Conservation (phyloP, 2,329 filamentous ascomycete species). For the Ceratocystis destructans region DNA sequence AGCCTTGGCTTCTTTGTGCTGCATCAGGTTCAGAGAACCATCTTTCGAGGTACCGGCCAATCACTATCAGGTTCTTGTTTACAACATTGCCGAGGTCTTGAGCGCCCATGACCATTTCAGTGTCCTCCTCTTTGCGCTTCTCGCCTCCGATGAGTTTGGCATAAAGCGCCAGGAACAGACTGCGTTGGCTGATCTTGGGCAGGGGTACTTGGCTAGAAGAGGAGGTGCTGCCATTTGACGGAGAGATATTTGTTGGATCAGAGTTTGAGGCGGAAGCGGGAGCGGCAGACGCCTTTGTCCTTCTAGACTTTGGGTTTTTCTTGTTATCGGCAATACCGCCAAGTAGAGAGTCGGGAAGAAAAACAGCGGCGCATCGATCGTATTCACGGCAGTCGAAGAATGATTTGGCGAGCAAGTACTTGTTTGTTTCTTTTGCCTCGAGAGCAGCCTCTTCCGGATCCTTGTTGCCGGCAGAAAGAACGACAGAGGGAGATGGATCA, state of each 20-base stretch:
- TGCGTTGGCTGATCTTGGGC: slow-evolving; percentile 68
- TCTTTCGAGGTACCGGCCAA: slow-evolving; percentile 61
- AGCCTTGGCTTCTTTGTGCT: slow-evolving; percentile 61
- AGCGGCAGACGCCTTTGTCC: neutral
- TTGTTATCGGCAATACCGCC: slow-evolving; percentile 46
- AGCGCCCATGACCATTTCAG: slow-evolving; percentile 92
- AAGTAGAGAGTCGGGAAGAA: slow-evolving; percentile 68
- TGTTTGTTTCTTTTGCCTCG: slow-evolving; percentile 66
- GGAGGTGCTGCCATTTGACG: slow-evolving; percentile 19
- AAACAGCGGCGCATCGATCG: slow-evolving; percentile 81
- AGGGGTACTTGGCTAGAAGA: slow-evolving; percentile 26
- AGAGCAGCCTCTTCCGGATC: slow-evolving; percentile 61
- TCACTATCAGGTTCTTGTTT: slow-evolving; percentile 70
- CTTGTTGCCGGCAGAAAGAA: slow-evolving; percentile 39
- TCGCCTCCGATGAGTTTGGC: slow-evolving; percentile 87
- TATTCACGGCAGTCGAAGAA: slow-evolving; percentile 93
- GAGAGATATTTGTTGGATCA: slow-evolving; percentile 21
- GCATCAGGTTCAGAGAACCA: slow-evolving; percentile 63
- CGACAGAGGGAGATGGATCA: slow-evolving; percentile 29
- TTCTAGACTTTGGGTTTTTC: slow-evolving; percentile 27
- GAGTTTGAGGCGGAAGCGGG: neutral
- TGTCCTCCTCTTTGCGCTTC: slow-evolving; percentile 91
- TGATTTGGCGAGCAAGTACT: slow-evolving; percentile 80
- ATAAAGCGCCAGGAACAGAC: slow-evolving; percentile 81
- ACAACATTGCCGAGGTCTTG: slow-evolving; percentile 70